Percentiles rank a stretch among this genome's conserved stretches.
Conservation (phyloP, 2,329 filamentous ascomycete genomes). For the Aurifilum marmelostoma region DNA sequence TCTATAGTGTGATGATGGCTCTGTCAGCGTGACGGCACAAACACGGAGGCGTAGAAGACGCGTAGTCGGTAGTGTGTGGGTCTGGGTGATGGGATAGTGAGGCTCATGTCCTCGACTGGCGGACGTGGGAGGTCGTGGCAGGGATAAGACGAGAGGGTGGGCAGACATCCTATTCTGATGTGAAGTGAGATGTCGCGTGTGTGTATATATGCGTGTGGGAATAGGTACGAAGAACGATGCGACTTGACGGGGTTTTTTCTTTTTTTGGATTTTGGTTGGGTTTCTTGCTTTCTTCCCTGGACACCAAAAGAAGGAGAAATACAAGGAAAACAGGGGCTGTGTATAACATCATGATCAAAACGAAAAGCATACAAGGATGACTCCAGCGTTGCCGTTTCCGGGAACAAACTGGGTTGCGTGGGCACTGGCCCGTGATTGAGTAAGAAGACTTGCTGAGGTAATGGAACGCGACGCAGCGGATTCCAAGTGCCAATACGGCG, state of each 20-base stretch:
- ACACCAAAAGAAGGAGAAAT: neutral
- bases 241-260: neutral
- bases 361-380: slow-evolving; percentile 3
- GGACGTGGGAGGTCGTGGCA: neutral
- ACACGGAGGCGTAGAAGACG: neutral
- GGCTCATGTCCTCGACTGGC: slow-evolving; percentile 10
- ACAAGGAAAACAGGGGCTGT: neutral
- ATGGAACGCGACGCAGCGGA: neutral
- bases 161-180: neutral
- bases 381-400: slow-evolving; percentile 19
- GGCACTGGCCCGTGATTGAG: slow-evolving; percentile 24
- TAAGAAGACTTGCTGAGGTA: slow-evolving; percentile 15
- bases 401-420: neutral
- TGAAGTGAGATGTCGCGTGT: neutral
- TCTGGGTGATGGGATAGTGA: neutral
- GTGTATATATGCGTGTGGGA: neutral
- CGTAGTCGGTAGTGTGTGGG: neutral
- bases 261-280: neutral
- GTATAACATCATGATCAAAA: neutral
- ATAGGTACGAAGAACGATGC: neutral
- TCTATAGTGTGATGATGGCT: slow-evolving; percentile 16
- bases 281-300: neutral
- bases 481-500: slow-evolving; percentile 1
- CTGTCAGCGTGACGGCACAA: slow-evolving; percentile 21
- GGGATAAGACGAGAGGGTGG: neutral